Evolutionary conservation across 176 grass and related monocot genomes (phyloP), one percentile per base, ranked within the genome.

Genomic region (Triticum timopheevii): DNA sequence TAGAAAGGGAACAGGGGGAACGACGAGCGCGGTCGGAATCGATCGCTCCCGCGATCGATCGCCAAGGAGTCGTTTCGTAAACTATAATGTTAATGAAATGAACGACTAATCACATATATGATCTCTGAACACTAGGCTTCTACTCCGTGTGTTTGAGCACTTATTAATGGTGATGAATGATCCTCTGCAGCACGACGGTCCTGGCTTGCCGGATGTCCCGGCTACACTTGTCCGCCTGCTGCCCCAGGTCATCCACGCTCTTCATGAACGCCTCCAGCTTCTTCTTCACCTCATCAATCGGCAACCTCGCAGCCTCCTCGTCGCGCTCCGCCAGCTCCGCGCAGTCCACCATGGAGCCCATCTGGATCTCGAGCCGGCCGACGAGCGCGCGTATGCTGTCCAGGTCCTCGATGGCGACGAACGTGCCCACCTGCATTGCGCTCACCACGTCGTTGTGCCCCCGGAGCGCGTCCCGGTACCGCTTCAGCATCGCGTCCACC

Each of bases 161-260:
- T 56, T 17, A 54, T 20, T 56, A 56, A 58, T 20, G 17, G 6
- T 2, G 52, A 58, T 58, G 64, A 73, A 98, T 98, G 75, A 98
- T 98, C 82, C 92, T 91, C 69, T 96, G 96, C 67, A 96, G 80
- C 65, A 94, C 93, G 0, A 96, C 96, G 0, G 93, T 98, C 30
- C 94, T 92, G 68, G 96, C 96, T n/a, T 82, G 89, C 15, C 93
- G 89, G 52, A 98, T 98, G 61, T 98, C 92, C 30, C 96, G 94
- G 84, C 94, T 98, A 83, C 96, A 96, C 52, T 67, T 86, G 50
- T 96, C 93, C 4, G 92, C 84, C 62, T 98, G 93, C 72, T 93
- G 88, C 23, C 88, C 92, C 22, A 98, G 95, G 69, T 91, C 84
- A 38, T 96, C 96, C 7, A 96, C 87, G 73, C 90, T 96, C 72